Percentiles rank a stretch among this genome's conserved stretches.
phyloP scores from a whole-genome alignment of 2,329 filamentous ascomycete species.

The Didymella arachidicola region DNA sequence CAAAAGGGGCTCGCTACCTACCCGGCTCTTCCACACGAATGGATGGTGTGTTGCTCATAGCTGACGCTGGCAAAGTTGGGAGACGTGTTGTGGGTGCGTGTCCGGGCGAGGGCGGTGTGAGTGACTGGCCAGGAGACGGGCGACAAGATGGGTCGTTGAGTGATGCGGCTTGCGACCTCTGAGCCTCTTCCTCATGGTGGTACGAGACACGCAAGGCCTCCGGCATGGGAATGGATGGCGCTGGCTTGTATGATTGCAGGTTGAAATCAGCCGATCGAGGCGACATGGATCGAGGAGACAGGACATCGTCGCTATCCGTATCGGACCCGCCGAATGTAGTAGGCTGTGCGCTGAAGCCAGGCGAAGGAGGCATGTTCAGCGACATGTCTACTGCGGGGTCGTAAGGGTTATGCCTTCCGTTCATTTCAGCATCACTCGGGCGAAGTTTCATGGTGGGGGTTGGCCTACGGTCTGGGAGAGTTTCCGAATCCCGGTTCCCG shows the following conservation, averaged over 20 bases:
- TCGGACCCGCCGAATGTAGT: constrained; percentile 43
- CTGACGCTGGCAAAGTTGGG: constrained; percentile 37
- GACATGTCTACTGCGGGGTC: constrained; percentile 47
- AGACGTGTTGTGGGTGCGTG: constrained; percentile 35
- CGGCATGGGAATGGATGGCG: constrained; percentile 37
- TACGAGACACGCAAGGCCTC: constrained; percentile 38
- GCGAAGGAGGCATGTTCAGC: constrained; percentile 44
- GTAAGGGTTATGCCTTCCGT: constrained; percentile 45
- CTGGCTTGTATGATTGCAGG: constrained; percentile 38
- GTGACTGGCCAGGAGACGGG: constrained; percentile 31
- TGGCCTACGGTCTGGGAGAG: constrained; percentile 27
- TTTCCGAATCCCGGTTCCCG: constrained; percentile 32
- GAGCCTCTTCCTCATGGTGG: constrained; percentile 27
- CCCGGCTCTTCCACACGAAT: constrained; percentile 37
- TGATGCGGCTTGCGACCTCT: constrained; percentile 42
- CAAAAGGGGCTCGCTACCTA: constrained; percentile 43
- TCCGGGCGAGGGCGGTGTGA: constrained; percentile 36
- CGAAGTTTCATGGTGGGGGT: constrained; percentile 40
- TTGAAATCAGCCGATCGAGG: constrained; percentile 34
- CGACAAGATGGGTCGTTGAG: constrained; percentile 29
- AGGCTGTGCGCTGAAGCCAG: constrained; percentile 33
- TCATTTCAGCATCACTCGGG: constrained; percentile 50
- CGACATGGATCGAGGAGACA: constrained; percentile 35
- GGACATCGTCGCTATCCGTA: constrained; percentile 33
- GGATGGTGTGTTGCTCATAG: constrained; percentile 30